These are phyloP conservation scores for Pachysolen tannophilus DNA, from an alignment of 805 yeast genomes.

Conservation along the genomic window DNA sequence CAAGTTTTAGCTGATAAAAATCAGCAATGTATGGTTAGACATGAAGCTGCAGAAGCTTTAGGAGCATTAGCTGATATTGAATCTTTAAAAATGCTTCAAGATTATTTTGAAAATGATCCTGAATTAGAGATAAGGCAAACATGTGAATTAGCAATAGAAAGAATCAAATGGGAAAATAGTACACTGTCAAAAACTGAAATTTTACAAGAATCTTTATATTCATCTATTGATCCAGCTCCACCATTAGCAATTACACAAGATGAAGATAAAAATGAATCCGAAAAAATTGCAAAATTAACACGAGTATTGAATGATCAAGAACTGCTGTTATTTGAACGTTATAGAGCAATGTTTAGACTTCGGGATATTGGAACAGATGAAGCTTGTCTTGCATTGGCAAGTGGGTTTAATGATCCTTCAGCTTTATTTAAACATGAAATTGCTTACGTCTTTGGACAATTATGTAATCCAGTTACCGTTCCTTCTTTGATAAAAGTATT, in stretches of 20 bases:
- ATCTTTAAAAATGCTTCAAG: conserved; percentile 57
- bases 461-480: conserved; percentile 87
- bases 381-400: conserved; percentile 85
- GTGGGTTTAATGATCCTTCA: conserved; percentile 83
- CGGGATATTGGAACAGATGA: conserved; percentile 92
- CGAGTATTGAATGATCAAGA: conserved; percentile 65
- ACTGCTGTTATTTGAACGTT: conserved; percentile 82
- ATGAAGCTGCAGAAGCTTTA: conserved; percentile 98
- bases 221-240: conserved; percentile 97
- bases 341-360: conserved; percentile 96
- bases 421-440: conserved; percentile 97
- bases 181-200: conserved; percentile 57
- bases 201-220: conserved; percentile 68
- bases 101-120: conserved; percentile 67
- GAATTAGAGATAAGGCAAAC: conserved; percentile 85
- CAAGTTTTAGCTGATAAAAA: conserved; percentile 53
- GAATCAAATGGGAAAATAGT: conserved; percentile 88
- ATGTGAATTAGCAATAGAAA: conserved; percentile 92
- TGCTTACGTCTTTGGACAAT: conserved; percentile 96
- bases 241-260: conserved; percentile 61
- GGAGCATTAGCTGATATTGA: conserved; percentile 88
- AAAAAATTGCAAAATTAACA: conserved; percentile 60
- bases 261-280: conserved; percentile 30
- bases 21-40: conserved; percentile 96
- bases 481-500: conserved; percentile 81